A percentile compares a stretch with the other conserved stretches of the same genome.
These are phyloP conservation scores for Erodium maritimum DNA, from an alignment of 345 rosid genomes.

Conservation along the genomic window DNA sequence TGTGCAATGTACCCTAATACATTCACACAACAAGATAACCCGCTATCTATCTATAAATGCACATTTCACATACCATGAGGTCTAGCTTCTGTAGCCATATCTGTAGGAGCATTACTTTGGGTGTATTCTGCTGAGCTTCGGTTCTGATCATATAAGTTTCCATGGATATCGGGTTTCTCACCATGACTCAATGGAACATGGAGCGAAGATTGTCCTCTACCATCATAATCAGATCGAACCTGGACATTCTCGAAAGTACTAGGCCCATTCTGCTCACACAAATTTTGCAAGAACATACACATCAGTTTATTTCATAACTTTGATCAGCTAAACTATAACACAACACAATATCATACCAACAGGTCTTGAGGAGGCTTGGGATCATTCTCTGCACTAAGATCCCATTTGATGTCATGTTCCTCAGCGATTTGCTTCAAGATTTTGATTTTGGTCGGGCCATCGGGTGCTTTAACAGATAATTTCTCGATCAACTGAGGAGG, in stretches of 20 bases:
- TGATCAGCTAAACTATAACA: neutral
- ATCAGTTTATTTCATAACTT: neutral
- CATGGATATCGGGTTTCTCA: slow-evolving; percentile 10
- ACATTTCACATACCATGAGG: slow-evolving; percentile 8
- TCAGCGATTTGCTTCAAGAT: slow-evolving; percentile 61
- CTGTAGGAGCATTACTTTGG: slow-evolving; percentile 14
- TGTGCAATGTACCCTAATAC: no score
- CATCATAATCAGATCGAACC: slow-evolving; percentile 9
- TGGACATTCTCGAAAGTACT: slow-evolving; percentile 27
- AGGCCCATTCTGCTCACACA: slow-evolving; percentile 53
- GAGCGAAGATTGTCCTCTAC: slow-evolving; percentile 18
- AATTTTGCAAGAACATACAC: neutral
- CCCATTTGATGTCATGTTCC: slow-evolving; percentile 75
- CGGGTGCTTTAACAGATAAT: slow-evolving; percentile 70
- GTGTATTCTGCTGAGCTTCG: slow-evolving; percentile 24
- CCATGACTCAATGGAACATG: slow-evolving; percentile 9
- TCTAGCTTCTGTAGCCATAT: neutral
- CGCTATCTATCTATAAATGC: neutral
- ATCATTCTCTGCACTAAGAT: slow-evolving; percentile 44
- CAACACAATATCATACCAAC: slow-evolving; percentile 28
- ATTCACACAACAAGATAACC: neutral
- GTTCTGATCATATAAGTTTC: slow-evolving; percentile 12
- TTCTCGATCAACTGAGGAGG: slow-evolving; percentile 68
- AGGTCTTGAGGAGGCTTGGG: slow-evolving; percentile 38
- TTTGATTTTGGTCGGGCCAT: slow-evolving; percentile 65